These are phyloP conservation scores for Adansonia grandidieri DNA, from an alignment of 441 rosid genomes.

Conservation along the genomic window DNA sequence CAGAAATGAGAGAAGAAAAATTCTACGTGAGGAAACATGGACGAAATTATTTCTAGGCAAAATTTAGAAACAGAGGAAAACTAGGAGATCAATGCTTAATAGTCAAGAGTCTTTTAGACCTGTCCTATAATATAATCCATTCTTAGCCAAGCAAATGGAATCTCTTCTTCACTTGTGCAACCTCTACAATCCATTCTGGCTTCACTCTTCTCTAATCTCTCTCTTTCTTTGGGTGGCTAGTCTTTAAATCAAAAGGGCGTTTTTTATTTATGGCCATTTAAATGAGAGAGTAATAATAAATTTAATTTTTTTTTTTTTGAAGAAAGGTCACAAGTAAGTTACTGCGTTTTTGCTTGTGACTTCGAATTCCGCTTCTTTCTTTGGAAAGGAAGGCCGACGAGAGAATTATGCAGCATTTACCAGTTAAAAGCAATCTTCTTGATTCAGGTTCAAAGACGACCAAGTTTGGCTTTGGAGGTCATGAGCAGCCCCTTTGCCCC, in stretches of 20 bases:
- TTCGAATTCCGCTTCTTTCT: conserved; percentile 19
- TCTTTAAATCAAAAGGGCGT: conserved; percentile 13
- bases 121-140: conserved; percentile 53
- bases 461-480: conserved; percentile 26
- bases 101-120: conserved; percentile 35
- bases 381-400: neutral
- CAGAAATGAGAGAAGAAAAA: conserved; percentile 3
- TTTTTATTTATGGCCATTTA: neutral
- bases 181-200: conserved; percentile 26
- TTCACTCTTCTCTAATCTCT: conserved; percentile 36
- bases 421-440: conserved; percentile 44
- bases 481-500: conserved; percentile 59
- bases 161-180: conserved; percentile 36
- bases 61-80: conserved; percentile 34
- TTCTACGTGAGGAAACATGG: conserved; percentile 33
- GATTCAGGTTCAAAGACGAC: conserved; percentile 36
- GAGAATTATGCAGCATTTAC: conserved; percentile 52
- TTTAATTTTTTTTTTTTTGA: too few species aligned
- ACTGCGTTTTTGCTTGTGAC: conserved; percentile 24
- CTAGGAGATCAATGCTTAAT: conserved; percentile 42
- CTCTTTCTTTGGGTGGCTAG: conserved; percentile 17
- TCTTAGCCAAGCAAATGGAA: conserved; percentile 50
- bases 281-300: conserved; percentile 18
- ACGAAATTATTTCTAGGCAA: conserved; percentile 41
- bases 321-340: conserved; percentile 25